Evolutionary conservation across 1,284 basidiomycete genomes (phyloP).

Genomic region (Ustilago trichophora): DNA sequence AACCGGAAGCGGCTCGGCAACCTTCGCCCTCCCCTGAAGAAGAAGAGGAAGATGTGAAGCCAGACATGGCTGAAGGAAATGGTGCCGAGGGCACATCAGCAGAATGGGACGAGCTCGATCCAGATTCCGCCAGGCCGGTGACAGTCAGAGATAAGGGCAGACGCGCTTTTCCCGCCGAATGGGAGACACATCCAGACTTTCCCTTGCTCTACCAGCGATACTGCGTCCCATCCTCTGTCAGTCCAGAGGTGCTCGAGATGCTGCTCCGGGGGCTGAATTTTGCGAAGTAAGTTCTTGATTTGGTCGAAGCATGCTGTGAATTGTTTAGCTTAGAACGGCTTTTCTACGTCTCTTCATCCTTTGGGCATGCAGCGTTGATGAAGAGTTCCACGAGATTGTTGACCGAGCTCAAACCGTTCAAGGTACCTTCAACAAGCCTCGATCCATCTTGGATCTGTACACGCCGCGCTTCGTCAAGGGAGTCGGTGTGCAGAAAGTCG

Average conservation of each 20-base stretch:
- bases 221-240: conserved; percentile 36
- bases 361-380: conserved; percentile 20
- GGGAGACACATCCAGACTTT: conserved; percentile 30
- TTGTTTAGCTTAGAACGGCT: too few relatives aligned
- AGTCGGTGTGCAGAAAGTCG: conserved; percentile 36
- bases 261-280: conserved; percentile 16
- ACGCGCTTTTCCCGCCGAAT: conserved; percentile 17
- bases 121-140: background rate
- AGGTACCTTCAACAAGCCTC: conserved; percentile 38
- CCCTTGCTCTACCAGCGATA: conserved; percentile 42
- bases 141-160: conserved; percentile 1
- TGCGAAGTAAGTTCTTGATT: too few relatives aligned
- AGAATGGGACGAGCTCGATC: background rate
- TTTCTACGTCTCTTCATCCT: too few relatives aligned
- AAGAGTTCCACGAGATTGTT: conserved; percentile 14
- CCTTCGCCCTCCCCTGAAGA: too few relatives aligned
- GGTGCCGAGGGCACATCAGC: background rate
- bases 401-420: conserved; percentile 19
- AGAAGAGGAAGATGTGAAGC: background rate
- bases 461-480: conserved; percentile 48
- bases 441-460: conserved; percentile 50
- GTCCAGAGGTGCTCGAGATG: conserved; percentile 28
- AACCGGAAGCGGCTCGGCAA: background rate
- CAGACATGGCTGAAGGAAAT: background rate
- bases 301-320: too few relatives aligned